Evolutionary conservation across 225 moss, liverwort and hornwort genomes (phyloP).

Genomic region (Pseudisothecium myosuroides): DNA sequence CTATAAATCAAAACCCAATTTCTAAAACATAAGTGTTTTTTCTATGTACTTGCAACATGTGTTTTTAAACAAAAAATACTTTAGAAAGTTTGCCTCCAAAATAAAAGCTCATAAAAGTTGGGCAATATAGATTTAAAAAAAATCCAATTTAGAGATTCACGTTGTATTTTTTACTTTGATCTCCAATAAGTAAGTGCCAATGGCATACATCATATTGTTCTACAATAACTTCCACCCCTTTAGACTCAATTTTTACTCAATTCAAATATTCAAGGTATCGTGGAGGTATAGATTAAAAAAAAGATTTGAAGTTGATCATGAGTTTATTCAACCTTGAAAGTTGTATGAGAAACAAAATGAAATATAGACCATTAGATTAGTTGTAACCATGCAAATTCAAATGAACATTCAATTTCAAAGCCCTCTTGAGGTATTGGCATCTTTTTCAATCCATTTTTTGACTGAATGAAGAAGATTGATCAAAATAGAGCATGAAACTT

Average conservation of each 20-base stretch:
- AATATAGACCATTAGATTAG: not conserved
- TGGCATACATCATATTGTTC: not conserved
- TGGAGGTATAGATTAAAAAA: not conserved
- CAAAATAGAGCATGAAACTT: not conserved
- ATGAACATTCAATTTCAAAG: not conserved
- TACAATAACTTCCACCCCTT: not conserved
- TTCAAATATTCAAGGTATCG: not conserved
- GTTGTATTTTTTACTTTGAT: not conserved
- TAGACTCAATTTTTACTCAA: not conserved
- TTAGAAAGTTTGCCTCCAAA: not conserved
- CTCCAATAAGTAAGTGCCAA: not conserved
- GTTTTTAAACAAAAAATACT: not conserved
- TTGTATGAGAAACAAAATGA: not conserved
- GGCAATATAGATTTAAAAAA: not conserved
- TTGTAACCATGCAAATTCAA: not conserved
- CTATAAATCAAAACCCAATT: not conserved
- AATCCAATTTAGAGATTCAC: not conserved
- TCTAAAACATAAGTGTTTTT: not conserved
- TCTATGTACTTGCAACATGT: not conserved
- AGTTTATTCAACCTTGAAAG: not conserved
- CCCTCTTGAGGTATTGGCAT: not conserved
- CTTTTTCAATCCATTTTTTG: not conserved
- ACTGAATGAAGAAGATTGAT: not conserved
- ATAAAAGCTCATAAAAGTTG: not conserved
- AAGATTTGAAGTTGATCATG: not conserved